A percentile compares a stretch with the other conserved stretches of the same genome.
phyloP scores from a whole-genome alignment of 495 filamentous ascomycete species.

The Gamarada debralockiae region DNA sequence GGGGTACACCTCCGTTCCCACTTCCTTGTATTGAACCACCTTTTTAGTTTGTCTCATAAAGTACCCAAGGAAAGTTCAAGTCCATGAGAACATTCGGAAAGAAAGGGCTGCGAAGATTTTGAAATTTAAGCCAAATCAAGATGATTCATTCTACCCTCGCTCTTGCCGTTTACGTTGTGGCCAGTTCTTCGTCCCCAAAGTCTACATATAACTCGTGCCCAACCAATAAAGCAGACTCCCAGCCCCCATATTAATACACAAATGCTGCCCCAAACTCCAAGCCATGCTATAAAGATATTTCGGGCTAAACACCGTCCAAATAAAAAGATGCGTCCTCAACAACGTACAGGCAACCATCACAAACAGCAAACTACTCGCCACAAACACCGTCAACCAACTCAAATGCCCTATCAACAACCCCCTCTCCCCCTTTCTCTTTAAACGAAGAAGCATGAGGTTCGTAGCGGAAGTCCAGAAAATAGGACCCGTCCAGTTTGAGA shows the following conservation, averaged over 20 bases:
- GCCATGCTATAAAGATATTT: conserved; percentile 91
- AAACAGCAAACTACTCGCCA: conserved; percentile 52
- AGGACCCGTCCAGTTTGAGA: conserved; percentile 87
- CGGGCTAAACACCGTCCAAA: conserved; percentile 98
- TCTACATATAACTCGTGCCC: conserved; percentile 28
- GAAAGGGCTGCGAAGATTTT: no score
- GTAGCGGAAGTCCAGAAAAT: conserved; percentile 70
- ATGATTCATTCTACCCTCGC: no score
- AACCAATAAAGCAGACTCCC: conserved; percentile 54
- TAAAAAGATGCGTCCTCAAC: conserved; percentile 86
- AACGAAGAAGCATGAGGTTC: conserved; percentile 17
- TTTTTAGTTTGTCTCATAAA: no score
- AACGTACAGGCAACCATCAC: conserved; percentile 88
- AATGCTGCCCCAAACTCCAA: conserved; percentile 81
- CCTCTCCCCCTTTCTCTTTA: conserved; percentile 3
- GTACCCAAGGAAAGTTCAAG: no score
- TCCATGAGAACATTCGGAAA: no score
- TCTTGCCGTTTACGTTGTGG: no score
- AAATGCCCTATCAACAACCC: conserved; percentile 43
- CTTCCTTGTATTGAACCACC: no score
- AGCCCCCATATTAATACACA: conserved; percentile 60
- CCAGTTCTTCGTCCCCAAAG: background rate
- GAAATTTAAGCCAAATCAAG: background rate
- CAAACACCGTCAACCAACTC: conserved; percentile 61
- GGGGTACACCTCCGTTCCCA: no score